A percentile compares a stretch with the other conserved stretches of the same genome.
Conservation (phyloP, 192 early-diverging fungal genomes). For the Umbelopsis ramanniana region DNA sequence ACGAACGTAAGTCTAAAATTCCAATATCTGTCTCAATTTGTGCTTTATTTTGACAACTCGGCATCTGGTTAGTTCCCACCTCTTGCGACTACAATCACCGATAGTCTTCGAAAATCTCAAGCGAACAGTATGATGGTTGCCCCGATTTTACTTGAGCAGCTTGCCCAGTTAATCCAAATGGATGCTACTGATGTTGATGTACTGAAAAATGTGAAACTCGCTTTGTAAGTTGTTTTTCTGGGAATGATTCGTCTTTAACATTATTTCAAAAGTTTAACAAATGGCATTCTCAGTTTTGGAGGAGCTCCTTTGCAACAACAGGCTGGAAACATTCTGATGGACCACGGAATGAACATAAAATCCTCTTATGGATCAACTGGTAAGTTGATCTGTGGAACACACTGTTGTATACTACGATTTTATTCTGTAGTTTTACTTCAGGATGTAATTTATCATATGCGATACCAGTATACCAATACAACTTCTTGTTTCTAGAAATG, state of each 20-base stretch:
- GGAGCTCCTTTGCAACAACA: constrained; percentile 25
- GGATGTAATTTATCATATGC: too few species aligned
- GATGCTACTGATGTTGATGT: background rate
- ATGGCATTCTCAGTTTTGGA: background rate
- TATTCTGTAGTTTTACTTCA: too few species aligned
- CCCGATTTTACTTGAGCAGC: constrained; percentile 5
- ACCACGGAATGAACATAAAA: constrained; percentile 11
- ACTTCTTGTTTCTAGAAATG: constrained; percentile 9
- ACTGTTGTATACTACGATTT: too few species aligned
- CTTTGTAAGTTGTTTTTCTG: background rate
- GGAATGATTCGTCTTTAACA: background rate
- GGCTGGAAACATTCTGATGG: constrained; percentile 2
- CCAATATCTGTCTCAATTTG: background rate
- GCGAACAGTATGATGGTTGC: background rate
- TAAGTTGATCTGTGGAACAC: background rate
- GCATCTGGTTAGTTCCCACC: background rate
- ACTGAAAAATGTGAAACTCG: background rate
- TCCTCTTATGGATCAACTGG: constrained; percentile 23
- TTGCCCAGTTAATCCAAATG: background rate
- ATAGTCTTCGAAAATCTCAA: background rate
- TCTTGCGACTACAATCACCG: background rate
- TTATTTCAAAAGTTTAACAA: too few species aligned
- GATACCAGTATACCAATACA: too few species aligned
- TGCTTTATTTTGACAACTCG: background rate
- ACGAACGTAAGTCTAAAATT: constrained; percentile 16